phyloP scores from a whole-genome alignment of 352 stramenopile genomes.

The Pythium aquatile region DNA sequence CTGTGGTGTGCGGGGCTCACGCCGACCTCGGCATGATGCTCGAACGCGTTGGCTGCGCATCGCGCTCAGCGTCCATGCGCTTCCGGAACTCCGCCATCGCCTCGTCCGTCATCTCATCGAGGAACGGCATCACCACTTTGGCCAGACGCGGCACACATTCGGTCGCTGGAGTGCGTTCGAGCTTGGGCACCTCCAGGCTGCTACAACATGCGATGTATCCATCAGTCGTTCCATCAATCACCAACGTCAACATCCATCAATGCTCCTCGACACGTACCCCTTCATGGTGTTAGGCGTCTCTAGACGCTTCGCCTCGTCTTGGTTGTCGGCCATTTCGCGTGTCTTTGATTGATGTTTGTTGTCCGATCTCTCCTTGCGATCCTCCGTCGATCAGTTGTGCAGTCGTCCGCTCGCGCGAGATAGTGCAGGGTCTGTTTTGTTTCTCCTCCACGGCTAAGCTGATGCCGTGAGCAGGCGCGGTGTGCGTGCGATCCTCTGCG shows the following conservation, averaged over 20 bases:
- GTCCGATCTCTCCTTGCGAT: background rate
- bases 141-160: slow-evolving; percentile 17
- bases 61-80: slow-evolving; percentile 25
- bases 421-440: background rate
- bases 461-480: background rate
- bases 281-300: slow-evolving; percentile 3
- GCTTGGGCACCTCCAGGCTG: slow-evolving; percentile 13
- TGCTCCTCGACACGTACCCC: background rate
- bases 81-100: slow-evolving; percentile 26
- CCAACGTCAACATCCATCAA: background rate
- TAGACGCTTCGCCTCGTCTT: background rate
- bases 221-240: background rate
- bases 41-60: background rate
- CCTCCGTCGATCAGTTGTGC: background rate
- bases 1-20: background rate
- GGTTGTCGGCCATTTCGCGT: background rate
- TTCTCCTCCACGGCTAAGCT: slow-evolving; percentile 5
- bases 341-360: slow-evolving; percentile 1
- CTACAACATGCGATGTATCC: background rate
- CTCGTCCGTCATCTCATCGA: slow-evolving; percentile 31
- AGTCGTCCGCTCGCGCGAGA: background rate
- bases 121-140: slow-evolving; percentile 31
- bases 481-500: background rate
- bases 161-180: slow-evolving; percentile 11
- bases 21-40: slow-evolving; percentile 10